Base-by-base conservation (phyloP, 176 grass and related monocot genomes). In the Cenchrus fungigraminus region DNA sequence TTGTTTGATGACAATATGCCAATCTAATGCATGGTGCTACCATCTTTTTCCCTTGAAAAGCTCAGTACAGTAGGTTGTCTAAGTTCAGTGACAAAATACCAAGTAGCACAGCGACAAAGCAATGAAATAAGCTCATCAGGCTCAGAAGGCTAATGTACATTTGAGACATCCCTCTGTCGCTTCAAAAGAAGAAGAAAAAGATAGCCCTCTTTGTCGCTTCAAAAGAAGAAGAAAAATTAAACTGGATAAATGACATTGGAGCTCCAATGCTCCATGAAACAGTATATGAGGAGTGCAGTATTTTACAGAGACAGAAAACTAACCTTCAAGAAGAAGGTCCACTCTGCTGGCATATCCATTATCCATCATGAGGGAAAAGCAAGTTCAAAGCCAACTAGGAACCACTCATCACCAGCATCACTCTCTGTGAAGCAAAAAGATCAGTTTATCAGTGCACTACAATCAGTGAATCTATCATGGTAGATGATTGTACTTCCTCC, bases 1-100 rank as follows among this genome's bases (percentile, higher is more conserved):
- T 49, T 79, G 59, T 17, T 51, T 42, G 22, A 88, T 84, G 66
- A 65, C 20, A 64, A 73, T 82, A 20, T 90, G 37, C 45, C 56
- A 82, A 29, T 73, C 65, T 79, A 73, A 31, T 74, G 59, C 40
- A 86, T 72, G 5, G 70, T 78, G 56, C 28, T 78, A 61, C 50
- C 29, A 29, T 75, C 31, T 52, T 83, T 74, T 28, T 64, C 56
- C 9, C 16, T 62, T 76, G 5, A 15, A 74, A 49, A 68, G 2
- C 6, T 64, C 15, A 13, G 42, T 42, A 20, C 20, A 54, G 2
- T 52, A 44, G 57, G 6, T 31, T 61, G 9, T 20, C 20, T 12
- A 17, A 53, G 15, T 69, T 5, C 54, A 43, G 29, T 49, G 50
- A 9, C 9, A 22, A 25, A 79, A 63, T 49, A 73, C 66, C 45